Percentiles rank a stretch among this genome's conserved stretches.
These are phyloP conservation scores for Colletotrichum horii DNA, from an alignment of 2,329 filamentous ascomycete genomes.

Conservation along the genomic window DNA sequence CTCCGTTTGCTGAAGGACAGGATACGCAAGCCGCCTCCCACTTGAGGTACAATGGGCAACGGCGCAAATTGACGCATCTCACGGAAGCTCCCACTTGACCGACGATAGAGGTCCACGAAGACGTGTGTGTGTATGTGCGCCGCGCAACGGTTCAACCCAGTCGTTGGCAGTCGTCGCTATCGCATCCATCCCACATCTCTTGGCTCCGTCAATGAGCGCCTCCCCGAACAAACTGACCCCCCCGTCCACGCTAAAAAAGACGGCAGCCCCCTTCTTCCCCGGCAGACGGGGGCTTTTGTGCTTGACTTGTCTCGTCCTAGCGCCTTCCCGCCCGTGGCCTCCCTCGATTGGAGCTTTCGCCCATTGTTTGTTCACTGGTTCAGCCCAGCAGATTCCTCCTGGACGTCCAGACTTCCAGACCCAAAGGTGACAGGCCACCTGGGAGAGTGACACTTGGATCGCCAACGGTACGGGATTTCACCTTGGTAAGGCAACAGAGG, in stretches of 20 bases:
- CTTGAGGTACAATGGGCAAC: neutral
- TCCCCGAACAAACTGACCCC: neutral
- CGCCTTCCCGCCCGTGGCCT: constrained; percentile 3
- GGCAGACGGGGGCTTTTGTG: constrained; percentile 2
- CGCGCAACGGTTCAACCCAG: neutral
- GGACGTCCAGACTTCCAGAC: neutral
- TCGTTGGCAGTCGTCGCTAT: neutral
- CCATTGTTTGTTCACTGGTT: constrained; percentile 6
- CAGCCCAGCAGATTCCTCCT: constrained; percentile 5
- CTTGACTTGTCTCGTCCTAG: constrained; percentile 16
- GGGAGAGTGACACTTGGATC: neutral
- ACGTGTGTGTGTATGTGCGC: neutral
- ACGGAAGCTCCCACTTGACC: neutral
- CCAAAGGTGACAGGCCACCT: neutral
- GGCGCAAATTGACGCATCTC: neutral
- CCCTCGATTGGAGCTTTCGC: constrained; percentile 9
- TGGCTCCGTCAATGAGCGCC: neutral
- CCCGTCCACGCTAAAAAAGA: constrained; percentile 14
- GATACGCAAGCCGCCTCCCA: neutral
- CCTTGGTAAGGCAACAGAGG: neutral
- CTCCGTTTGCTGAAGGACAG: neutral
- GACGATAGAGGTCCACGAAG: neutral
- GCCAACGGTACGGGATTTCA: neutral
- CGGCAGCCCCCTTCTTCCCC: neutral
- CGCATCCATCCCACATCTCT: constrained; percentile 1